Evolutionary conservation across 2,329 filamentous ascomycete species (phyloP), one percentile per base, ranked within the genome.

Genomic region (Phaeosphaeria sp.): DNA sequence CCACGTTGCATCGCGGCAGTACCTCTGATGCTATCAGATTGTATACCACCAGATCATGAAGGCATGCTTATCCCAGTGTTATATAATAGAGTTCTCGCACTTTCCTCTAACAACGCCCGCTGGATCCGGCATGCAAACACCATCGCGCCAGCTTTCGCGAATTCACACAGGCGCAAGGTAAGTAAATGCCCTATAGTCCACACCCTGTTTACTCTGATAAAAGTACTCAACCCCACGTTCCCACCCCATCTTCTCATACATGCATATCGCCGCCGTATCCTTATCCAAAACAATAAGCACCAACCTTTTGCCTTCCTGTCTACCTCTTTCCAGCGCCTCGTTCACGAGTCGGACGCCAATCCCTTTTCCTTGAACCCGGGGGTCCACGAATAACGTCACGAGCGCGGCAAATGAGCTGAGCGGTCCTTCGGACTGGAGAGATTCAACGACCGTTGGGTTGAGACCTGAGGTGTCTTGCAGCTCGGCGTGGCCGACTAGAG

Each of bases 171-270:
- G 51, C 21, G 58, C 53, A 15, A 51, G 4, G 18, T 48, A 53
- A 18, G 24, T 22, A 20, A 48, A 48, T 2, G 51, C 51, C 7
- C 43, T 30, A 40, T 53, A 53, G 15, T 30, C 21, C 30, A 42
- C 45, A 2, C 51, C 51, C 21, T 49, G 20, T 3, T 25, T 43
- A 15, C 11, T 53, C 22, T 53, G 44, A 42, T 48, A 53, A 11
- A 48, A 25, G n/a, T 53, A 53, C 17, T 53, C 51, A 1, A 42
- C n/a, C 3, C 17, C 27, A 4, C 44, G 11, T 9, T 27, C 30
- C 51, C 51, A 53, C 17, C 51, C 44, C 51, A 48, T 36, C 11
- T 18, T 43, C 44, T 53, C 51, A 43, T 53, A 53, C 51, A 53
- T 53, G 11, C 51, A 9, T n/a, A 48, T 53, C 2, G 51, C 51